Base-by-base conservation (phyloP, 192 early-diverging fungal genomes). In the Rhizophagus clarus region DNA sequence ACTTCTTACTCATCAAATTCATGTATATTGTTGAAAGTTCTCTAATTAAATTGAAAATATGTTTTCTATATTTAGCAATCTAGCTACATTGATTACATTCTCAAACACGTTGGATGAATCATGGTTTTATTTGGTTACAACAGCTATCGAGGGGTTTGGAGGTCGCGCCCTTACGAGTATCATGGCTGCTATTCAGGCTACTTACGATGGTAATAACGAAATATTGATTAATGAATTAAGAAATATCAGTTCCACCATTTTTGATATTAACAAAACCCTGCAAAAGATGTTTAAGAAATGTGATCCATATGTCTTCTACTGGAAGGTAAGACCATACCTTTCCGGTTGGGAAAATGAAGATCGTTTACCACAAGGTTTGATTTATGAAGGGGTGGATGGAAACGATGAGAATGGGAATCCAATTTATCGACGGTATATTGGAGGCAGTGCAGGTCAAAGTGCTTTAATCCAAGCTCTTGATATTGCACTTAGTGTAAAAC, bases 111-210 rank as follows among this genome's bases (percentile, higher is more conserved):
- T 92, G 70, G 97, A 99, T 84, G 97, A 99, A 89, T 91, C 93
- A 5, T 99, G 97, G 97, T 99, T 99, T 82, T 97, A 97, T 86
- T 88, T 99, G 34, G 91, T 97, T 68, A 94, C 95, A 12, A 91
- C 93, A 2, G 94, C 93, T 1, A 97, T 96, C 70, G 97, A 99
- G 77, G 89, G 92, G 17, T 88, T 88, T 20, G 95, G 94, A 9
- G 95, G 91, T 37, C 91, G 85, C 47, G 91, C 87, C 66, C 83
- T 91, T 9, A 86, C 89, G 47, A 90, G 92, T 7, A 95, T 97
- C 42, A 75, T 96, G 2, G 81, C 83, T 8, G 93, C 92, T 0
- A 89, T 95, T 31, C 85, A 88, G 14, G 88, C 91, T 4, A 78
- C 84, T 14, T 84, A 91, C 11, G 88, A 91, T 49, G 51, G 81